These are phyloP conservation scores for Sarocladium kiliense DNA, from an alignment of 2,329 filamentous ascomycete species.

Conservation along the genomic window DNA sequence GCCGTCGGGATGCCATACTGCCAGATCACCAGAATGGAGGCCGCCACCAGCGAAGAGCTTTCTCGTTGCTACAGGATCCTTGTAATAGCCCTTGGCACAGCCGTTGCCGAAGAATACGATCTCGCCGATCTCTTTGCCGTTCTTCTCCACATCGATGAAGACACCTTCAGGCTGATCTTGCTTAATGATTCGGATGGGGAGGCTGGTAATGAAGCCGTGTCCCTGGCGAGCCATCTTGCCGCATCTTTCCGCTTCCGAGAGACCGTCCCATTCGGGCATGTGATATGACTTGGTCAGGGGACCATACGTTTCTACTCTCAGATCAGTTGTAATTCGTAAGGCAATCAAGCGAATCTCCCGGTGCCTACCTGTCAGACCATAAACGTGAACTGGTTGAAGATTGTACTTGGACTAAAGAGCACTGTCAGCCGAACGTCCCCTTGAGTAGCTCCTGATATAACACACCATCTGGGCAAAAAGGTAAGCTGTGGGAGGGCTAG, in stretches of 20 bases:
- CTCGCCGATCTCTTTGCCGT: slow-evolving; percentile 47
- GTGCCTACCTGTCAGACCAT: slow-evolving; percentile 59
- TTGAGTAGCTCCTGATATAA: neutral
- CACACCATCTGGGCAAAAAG: slow-evolving; percentile 88
- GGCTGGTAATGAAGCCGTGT: slow-evolving; percentile 79
- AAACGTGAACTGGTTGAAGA: slow-evolving; percentile 86
- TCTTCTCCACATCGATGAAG: slow-evolving; percentile 39
- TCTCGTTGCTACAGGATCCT: slow-evolving; percentile 76
- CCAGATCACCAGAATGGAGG: slow-evolving; percentile 84
- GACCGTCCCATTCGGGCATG: slow-evolving; percentile 75
- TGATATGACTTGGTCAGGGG: slow-evolving; percentile 93
- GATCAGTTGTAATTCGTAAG: neutral
- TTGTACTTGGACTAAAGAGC: slow-evolving; percentile 55
- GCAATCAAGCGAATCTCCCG: neutral
- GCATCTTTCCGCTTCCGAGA: slow-evolving; percentile 74
- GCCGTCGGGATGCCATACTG: slow-evolving; percentile 88
- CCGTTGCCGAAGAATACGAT: slow-evolving; percentile 88
- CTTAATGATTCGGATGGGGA: slow-evolving; percentile 79
- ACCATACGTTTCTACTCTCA: slow-evolving; percentile 71
- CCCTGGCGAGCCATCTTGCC: slow-evolving; percentile 89
- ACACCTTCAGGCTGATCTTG: slow-evolving; percentile 62
- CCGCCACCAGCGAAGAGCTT: slow-evolving; percentile 86
- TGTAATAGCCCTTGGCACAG: slow-evolving; percentile 87
- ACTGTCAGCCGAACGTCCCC: neutral
- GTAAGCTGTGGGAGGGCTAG: slow-evolving; percentile 81